Conservation (phyloP, 2,329 filamentous ascomycete genomes). For the Madurella fahalii region DNA sequence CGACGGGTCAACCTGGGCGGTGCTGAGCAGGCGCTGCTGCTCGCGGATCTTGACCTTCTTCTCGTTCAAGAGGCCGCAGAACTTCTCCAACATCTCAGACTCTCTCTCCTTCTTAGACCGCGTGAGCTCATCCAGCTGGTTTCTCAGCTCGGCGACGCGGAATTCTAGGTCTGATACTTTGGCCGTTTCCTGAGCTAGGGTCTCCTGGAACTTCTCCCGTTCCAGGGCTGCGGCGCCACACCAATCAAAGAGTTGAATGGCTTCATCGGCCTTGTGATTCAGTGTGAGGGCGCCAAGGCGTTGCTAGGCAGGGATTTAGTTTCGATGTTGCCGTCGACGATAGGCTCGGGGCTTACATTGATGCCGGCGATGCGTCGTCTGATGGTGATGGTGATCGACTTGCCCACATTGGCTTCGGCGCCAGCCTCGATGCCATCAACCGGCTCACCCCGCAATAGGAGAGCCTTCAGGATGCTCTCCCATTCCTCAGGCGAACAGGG, state of each 20-base stretch:
- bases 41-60: conserved; percentile 78
- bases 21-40: conserved; percentile 58
- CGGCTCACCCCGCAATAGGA: conserved; percentile 49
- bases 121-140: conserved; percentile 63
- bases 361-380: conserved; percentile 65
- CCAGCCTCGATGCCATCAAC: conserved; percentile 54
- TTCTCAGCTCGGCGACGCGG: conserved; percentile 54
- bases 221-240: conserved; percentile 55
- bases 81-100: conserved; percentile 62
- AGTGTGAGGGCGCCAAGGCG: conserved; percentile 63
- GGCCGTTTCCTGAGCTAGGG: conserved; percentile 40
- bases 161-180: conserved; percentile 48
- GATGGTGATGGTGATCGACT: conserved; percentile 57
- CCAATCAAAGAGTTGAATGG: conserved; percentile 67
- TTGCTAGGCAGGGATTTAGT: conserved; percentile 46
- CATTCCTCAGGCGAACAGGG: conserved; percentile 62
- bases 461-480: conserved; percentile 55
- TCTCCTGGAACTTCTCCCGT: conserved; percentile 41
- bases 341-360: conserved; percentile 47
- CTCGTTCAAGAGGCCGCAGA: conserved; percentile 66
- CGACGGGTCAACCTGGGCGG: conserved; percentile 13
- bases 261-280: conserved; percentile 50
- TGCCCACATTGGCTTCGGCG: conserved; percentile 52
- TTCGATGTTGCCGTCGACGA: conserved; percentile 5
- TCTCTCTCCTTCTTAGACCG: conserved; percentile 64